Evolutionary conservation across 2,329 filamentous ascomycete species (phyloP), one percentile per base, ranked within the genome.

Genomic region (Aspergillus amoenus): DNA sequence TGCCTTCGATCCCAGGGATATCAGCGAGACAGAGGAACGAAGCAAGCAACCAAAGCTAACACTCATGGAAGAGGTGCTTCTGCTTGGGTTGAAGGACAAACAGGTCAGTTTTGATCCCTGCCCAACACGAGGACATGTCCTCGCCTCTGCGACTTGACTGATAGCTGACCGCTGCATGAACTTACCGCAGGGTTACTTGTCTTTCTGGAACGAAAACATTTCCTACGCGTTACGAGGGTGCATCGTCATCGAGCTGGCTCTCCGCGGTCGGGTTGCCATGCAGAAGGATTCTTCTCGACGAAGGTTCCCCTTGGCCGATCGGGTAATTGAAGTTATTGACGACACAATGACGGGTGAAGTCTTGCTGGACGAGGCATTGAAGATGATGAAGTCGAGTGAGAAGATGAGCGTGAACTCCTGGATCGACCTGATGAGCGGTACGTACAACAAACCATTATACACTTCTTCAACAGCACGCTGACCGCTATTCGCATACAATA

Each of bases 191-290:
- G 94, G 94, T 64, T 97, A 99, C 73, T 87, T 99, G 62, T 97
- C 93, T 30, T 99, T 99, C 79, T 99, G 94, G 94, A 99, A 99
- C 79, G 94, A 99, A 79, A 99, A 99, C 79, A 99, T 99, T 71
- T 97, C 93, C 59, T 99, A 99, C 76, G 94, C 94, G 64, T 84
- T 99, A 61, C 88, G 94, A 74, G 94, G 94, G 72, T 99, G 94
- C 79, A 99, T 99, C 74, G 94, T 99, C 66, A 91, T 97, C 76
- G 94, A 99, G 78, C 82, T 99, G 68, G 94, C 94, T 62, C 96
- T 99, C 78, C 85, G 94, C 64, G 94, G 94, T 71, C 90, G 94
- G 68, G 90, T 99, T 77, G 93, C 89, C 84, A 99, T 99, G 94
- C 91, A 97, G 76, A 97, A 95, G 77, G 94, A 97, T 78, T 89